phyloP scores from a whole-genome alignment of 2,329 filamentous ascomycete species.

The Cladosporium halotolerans region DNA sequence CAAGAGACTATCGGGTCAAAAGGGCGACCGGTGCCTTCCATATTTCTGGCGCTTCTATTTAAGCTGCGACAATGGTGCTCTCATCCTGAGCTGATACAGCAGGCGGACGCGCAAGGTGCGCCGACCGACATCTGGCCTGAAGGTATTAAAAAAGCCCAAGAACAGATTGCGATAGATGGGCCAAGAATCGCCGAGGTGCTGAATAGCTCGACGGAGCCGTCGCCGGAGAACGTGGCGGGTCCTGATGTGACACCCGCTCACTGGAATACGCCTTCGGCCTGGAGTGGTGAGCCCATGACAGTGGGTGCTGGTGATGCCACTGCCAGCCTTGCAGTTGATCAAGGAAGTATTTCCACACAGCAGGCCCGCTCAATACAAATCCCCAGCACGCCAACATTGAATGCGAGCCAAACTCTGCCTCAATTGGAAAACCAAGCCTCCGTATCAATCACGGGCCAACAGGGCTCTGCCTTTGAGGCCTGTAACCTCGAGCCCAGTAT shows the following conservation, averaged over 20 bases:
- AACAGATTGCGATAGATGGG: background rate
- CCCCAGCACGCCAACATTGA: background rate
- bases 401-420: background rate
- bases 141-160: slow-evolving; percentile 8
- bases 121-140: slow-evolving; percentile 11
- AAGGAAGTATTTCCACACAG: too few relatives aligned
- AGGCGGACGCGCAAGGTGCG: slow-evolving; percentile 1
- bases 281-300: background rate
- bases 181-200: slow-evolving; percentile 1
- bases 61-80: slow-evolving; percentile 28
- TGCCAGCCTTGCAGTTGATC: too few relatives aligned
- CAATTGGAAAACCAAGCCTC: too few relatives aligned
- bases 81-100: slow-evolving; percentile 20
- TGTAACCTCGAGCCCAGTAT: too few relatives aligned
- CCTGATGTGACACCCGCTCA: background rate
- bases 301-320: background rate
- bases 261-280: slow-evolving; percentile 7
- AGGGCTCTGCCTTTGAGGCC: too few relatives aligned
- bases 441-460: too few relatives aligned
- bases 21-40: slow-evolving; percentile 20
- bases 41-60: slow-evolving; percentile 27
- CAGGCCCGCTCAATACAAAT: slow-evolving; percentile 8
- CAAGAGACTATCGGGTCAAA: slow-evolving; percentile 49
- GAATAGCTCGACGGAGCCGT: slow-evolving; percentile 2
- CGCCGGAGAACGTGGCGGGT: background rate